These are phyloP conservation scores for Trametes meyenii DNA, from an alignment of 768 basidiomycete genomes.

Conservation along the genomic window DNA sequence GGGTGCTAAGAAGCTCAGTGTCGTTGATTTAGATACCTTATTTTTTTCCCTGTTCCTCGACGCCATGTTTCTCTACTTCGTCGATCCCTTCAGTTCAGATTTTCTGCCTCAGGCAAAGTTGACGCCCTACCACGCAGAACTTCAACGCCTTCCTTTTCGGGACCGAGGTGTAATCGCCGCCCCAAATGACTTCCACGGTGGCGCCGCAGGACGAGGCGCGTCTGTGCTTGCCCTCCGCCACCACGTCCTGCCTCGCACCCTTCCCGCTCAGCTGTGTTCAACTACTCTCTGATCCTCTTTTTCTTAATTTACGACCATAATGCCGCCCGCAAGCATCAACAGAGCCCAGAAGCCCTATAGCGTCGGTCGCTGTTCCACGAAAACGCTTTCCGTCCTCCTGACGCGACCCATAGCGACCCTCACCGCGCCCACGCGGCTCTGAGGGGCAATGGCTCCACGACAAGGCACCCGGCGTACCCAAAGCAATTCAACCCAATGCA, in stretches of 20 bases:
- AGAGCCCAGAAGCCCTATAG: constrained; percentile 33
- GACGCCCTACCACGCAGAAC: not conserved
- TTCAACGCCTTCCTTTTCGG: constrained; percentile 13
- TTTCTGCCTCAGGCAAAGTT: not conserved
- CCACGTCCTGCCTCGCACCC: not conserved
- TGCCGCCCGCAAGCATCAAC: constrained; percentile 16
- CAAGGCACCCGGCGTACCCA: constrained; percentile 57
- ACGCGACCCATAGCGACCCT: constrained; percentile 53
- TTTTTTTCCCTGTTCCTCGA: too few relatives aligned
- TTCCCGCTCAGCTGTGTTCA: not conserved
- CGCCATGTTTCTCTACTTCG: too few relatives aligned
- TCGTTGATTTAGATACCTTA: too few relatives aligned
- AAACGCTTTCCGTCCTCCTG: not conserved
- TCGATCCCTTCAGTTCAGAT: too few relatives aligned
- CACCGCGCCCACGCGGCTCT: constrained; percentile 44
- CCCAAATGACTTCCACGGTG: constrained; percentile 1
- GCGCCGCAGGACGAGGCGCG: not conserved
- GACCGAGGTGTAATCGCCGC: constrained; percentile 7
- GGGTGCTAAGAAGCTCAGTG: too few relatives aligned
- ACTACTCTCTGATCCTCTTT: not conserved
- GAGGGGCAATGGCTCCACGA: constrained; percentile 81
- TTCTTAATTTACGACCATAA: not conserved
- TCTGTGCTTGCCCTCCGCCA: constrained; percentile 2
- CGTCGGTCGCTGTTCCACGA: constrained; percentile 8
- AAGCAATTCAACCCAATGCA: constrained; percentile 28